Evolutionary conservation across 108 stramenopile species (phyloP), one percentile per base, ranked within the genome.

Genomic region (Discostella stelligeroides): DNA sequence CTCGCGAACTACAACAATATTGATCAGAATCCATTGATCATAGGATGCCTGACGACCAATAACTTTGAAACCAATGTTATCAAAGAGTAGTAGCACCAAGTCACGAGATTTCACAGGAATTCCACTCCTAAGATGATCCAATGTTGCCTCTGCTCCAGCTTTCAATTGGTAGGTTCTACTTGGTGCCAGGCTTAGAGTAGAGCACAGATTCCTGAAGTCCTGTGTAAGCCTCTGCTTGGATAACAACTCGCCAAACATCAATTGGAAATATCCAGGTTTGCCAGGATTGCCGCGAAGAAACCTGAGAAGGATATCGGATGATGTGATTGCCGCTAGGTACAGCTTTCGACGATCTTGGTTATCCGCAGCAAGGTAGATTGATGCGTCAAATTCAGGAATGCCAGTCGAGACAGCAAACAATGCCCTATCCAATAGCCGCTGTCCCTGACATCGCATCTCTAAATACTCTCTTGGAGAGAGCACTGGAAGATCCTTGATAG

Each of bases 1-100:
- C 10, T 60, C 59, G 3, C 18, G 18, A 1, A 37, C 2, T 15
- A 60, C 29, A 9, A 60, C 30, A 7, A 60, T 42, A 18, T 30
- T 27, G 10, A 60, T 30, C 23, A 60, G n/a, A 34, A 27, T 60
- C 59, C 59, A 60, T 9, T 60, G 59, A 37, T 60, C 30, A 37
- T 60, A 60, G 1, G 59, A 60, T 12, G 59, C 59, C 59, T 60
- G 23, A 18, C 8, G 30, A 5, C 59, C 59, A 39, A 60, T 27
- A 17, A 2, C 12, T 37, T 60, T 60, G 29, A 60, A 60, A 1
- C 59, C 59, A 11, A 60, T 37, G 21, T 60, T 60, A 18, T 60
- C 29, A 4, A 30, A 27, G 12, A 37, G 40, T 37, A 60, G 23
- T 1, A 60, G 29, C 2, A 60, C 59, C 23, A 60, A 17, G 37